Conservation (phyloP, 2,329 filamentous ascomycete genomes). For the Leptographium lundbergii region DNA sequence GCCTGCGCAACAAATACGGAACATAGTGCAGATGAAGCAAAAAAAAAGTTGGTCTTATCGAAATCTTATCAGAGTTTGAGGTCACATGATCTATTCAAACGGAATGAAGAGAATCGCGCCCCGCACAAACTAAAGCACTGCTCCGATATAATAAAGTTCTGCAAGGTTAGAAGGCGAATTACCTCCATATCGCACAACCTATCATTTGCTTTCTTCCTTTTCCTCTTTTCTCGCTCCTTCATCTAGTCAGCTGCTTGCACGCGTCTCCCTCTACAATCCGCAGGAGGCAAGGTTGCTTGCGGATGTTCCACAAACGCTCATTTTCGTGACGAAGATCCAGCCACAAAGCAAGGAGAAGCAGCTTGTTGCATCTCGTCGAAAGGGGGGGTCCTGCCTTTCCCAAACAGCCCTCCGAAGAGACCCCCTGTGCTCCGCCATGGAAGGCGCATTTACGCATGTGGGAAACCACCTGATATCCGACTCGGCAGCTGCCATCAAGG, state of each 20-base stretch:
- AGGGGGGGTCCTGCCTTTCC: not conserved
- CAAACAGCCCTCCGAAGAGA: not conserved
- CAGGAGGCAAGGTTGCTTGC: not conserved
- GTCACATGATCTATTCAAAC: not conserved
- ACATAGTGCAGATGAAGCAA: not conserved
- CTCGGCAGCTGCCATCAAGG: conserved; percentile 77
- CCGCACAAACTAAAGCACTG: conserved; percentile 5
- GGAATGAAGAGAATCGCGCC: conserved; percentile 1
- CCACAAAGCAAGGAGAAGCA: not conserved
- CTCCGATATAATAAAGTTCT: not conserved
- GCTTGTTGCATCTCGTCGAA: not conserved
- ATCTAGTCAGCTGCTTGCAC: not conserved
- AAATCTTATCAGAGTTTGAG: not conserved
- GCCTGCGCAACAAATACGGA: not conserved
- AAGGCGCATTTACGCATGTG: conserved; percentile 78
- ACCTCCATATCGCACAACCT: not conserved
- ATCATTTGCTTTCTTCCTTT: not conserved
- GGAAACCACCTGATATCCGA: conserved; percentile 79
- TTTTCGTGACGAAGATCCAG: not conserved
- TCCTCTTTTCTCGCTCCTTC: not conserved
- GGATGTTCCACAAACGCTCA: not conserved
- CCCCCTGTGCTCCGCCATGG: conserved; percentile 40
- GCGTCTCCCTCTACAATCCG: not conserved
- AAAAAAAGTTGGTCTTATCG: conserved; percentile 5
- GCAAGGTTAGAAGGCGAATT: not conserved